phyloP scores from a whole-genome alignment of 768 basidiomycete species.

The Flagelloscypha sp. region DNA sequence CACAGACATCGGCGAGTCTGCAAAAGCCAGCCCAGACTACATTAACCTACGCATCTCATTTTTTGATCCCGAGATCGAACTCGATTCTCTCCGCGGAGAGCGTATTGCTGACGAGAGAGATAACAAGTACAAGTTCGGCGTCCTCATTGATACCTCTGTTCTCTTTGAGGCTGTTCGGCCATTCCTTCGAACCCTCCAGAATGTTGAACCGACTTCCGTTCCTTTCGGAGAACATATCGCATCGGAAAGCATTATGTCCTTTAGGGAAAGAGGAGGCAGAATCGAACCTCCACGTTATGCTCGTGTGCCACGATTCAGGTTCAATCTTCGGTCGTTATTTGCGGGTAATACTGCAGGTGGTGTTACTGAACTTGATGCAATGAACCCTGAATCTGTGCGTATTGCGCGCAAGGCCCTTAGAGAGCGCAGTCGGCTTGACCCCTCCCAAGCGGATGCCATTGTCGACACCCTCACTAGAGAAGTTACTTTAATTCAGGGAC shows the following conservation, averaged over 20 bases:
- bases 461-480: constrained; percentile 53
- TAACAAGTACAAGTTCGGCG: constrained; percentile 10
- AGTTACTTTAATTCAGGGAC: constrained; percentile 65
- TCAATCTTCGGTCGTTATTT: constrained; percentile 49
- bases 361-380: constrained; percentile 31
- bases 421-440: constrained; percentile 48
- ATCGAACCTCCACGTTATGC: constrained; percentile 52
- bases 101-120: constrained; percentile 15
- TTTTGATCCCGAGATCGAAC: constrained; percentile 51
- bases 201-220: constrained; percentile 43
- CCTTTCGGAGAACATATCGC: constrained; percentile 44
- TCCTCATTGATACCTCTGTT: constrained; percentile 54
- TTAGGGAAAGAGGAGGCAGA: too few species aligned
- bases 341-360: constrained; percentile 27
- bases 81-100: constrained; percentile 31
- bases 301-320: constrained; percentile 43
- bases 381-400: constrained; percentile 35
- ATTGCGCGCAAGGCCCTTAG: constrained; percentile 39
- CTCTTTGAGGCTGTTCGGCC: constrained; percentile 64
- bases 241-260: too few species aligned
- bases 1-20: constrained; percentile 38
- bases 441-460: constrained; percentile 64
- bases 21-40: constrained; percentile 20
- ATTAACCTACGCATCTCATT: constrained; percentile 49
- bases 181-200: constrained; percentile 52